Base-by-base conservation (phyloP, 2,329 filamentous ascomycete species). In the Cryphonectria radicalis region DNA sequence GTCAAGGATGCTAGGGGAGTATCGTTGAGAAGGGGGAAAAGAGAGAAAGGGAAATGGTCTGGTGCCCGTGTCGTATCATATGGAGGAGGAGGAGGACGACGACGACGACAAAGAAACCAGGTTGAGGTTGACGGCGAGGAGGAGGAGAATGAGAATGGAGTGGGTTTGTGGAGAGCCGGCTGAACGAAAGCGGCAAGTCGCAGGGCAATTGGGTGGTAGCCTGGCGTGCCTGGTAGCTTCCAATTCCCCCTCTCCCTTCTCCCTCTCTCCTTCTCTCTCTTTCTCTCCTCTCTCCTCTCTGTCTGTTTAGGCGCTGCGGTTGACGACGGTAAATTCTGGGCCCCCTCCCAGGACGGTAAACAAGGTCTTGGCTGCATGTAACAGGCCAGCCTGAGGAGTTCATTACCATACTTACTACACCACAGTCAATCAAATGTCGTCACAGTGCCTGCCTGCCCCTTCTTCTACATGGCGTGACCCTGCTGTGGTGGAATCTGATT, bases 1-100 rank as follows among this genome's bases (percentile, higher is more conserved):
- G 40, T 71, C 71, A 73, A 73, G 71, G 71, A 46, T 60, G 64
- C 32, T 32, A 28, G 46, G 37, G 3, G 17, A 53, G 50, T 7
- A 63, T 57, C 50, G 71, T 68, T 71, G 69, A 68, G 55, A 63
- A 60, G 43, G 50, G 65, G 63, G 64, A 63, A 42, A 46, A 66
- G 53, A 63, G 62, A 68, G 66, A 69, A 55, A 57, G 28, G 60
- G 59, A 32, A 43, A 35, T 22, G 19, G 14, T 28, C n/a, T 25
- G 17, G 28, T 25, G 25, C 63, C 42, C 63, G 43, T 35, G 63
- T 28, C 25, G 59, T 40, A 25, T n/a, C 59, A 62, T 62, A 19
- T 19, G 25, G 25, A 19, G 35, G 32, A 62, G 59, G 57, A 40
- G 37, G 37, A 10, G 37, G 32, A 6, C 4, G 28, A 13, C 25